Conservation (phyloP, 139 green algal genomes). For the Choricystis sp. region DNA sequence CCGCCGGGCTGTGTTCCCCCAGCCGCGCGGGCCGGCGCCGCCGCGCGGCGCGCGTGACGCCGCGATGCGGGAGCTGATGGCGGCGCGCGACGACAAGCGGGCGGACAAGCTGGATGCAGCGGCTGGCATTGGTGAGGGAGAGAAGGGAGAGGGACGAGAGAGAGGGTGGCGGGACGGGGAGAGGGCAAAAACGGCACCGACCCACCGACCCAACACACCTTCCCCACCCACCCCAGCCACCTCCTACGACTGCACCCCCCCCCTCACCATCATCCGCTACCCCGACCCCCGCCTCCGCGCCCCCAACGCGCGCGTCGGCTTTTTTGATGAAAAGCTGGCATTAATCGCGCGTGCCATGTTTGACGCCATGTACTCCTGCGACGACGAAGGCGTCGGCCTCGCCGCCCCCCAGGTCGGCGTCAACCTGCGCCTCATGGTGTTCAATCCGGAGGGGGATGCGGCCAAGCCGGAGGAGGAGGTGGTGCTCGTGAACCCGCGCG, state of each 20-base stretch:
- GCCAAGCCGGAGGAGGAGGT: constrained; percentile 39
- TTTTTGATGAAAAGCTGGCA: constrained; percentile 62
- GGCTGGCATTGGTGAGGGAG: background rate
- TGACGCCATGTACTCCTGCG: constrained; percentile 82
- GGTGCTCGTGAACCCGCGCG: constrained; percentile 85
- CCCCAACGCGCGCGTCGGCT: constrained; percentile 51
- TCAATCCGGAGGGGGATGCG: constrained; percentile 65
- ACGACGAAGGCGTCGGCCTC: constrained; percentile 66
- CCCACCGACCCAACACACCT: background rate
- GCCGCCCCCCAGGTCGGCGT: constrained; percentile 92
- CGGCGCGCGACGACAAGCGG: background rate
- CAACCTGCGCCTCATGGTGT: constrained; percentile 96
- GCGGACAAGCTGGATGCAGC: background rate
- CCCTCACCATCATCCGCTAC: constrained; percentile 71
- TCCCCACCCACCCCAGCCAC: constrained; percentile 13
- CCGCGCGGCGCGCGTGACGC: too few species aligned
- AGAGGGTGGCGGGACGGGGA: too few species aligned
- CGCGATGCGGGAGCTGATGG: background rate
- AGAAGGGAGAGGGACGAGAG: background rate
- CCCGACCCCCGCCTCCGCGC: constrained; percentile 77
- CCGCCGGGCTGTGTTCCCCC: too few species aligned
- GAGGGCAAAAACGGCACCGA: too few species aligned
- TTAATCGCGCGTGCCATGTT: constrained; percentile 80
- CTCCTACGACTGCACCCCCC: constrained; percentile 46
- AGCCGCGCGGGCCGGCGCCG: too few species aligned